Percentiles rank a stretch among this genome's conserved stretches.
Conservation (phyloP, 805 yeast species). For the Trichomonascus vanleenenianus region DNA sequence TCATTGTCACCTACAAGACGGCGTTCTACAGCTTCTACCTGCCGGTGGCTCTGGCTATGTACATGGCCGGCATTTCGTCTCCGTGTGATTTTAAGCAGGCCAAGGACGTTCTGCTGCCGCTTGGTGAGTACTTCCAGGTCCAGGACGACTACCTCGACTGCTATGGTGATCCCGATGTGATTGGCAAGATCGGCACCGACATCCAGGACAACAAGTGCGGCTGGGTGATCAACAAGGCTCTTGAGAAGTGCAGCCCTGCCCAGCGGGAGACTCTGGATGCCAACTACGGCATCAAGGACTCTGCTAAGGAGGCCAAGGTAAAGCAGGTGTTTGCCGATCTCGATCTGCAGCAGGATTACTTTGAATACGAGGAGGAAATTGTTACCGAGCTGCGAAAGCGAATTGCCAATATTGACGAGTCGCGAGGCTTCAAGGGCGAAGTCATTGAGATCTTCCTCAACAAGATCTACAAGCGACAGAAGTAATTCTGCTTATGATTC, state of each 20-base stretch:
- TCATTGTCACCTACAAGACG: slow-evolving; percentile 92
- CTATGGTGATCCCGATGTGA: slow-evolving; percentile 94
- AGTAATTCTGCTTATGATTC: too few relatives aligned
- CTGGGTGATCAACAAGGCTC: slow-evolving; percentile 93
- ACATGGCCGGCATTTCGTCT: slow-evolving; percentile 69
- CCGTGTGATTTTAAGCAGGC: slow-evolving; percentile 81
- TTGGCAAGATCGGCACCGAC: slow-evolving; percentile 98
- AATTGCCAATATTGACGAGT: slow-evolving; percentile 74
- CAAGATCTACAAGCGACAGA: slow-evolving; percentile 90
- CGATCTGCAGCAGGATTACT: slow-evolving; percentile 61
- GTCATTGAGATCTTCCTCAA: slow-evolving; percentile 79
- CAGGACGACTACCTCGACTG: slow-evolving; percentile 97
- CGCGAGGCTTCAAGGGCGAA: slow-evolving; percentile 84
- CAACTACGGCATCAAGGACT: slow-evolving; percentile 83
- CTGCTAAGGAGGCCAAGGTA: slow-evolving; percentile 56
- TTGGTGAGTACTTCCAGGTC: slow-evolving; percentile 97
- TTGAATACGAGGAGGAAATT: slow-evolving; percentile 72
- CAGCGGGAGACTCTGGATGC: slow-evolving; percentile 78
- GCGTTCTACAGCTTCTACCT: slow-evolving; percentile 95
- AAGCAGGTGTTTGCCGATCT: slow-evolving; percentile 70
- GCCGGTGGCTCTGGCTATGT: slow-evolving; percentile 97
- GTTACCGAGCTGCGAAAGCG: slow-evolving; percentile 55
- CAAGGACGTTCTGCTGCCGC: slow-evolving; percentile 76
- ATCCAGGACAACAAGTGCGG: slow-evolving; percentile 97
- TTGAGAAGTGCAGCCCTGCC: slow-evolving; percentile 64